phyloP scores from a whole-genome alignment of 768 basidiomycete species.

The Termitomyces sp. region DNA sequence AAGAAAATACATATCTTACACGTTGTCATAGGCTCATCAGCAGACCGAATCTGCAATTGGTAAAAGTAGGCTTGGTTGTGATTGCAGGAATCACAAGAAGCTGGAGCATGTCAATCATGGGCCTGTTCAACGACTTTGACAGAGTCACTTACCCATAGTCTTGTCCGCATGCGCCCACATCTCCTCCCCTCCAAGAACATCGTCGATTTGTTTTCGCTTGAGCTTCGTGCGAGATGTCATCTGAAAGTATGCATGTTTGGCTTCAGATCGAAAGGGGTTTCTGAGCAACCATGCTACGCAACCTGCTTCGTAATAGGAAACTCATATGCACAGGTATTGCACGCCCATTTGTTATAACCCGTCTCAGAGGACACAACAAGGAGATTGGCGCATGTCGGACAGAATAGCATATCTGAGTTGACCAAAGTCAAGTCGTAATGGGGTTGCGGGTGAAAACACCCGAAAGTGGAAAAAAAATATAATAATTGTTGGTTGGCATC shows the following conservation, averaged over 20 bases:
- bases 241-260: constrained; percentile 34
- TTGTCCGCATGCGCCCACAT: constrained; percentile 93
- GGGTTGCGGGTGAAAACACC: background rate
- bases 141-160: constrained; percentile 61
- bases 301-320: constrained; percentile 86
- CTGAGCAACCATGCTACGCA: background rate
- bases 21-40: constrained; percentile 87
- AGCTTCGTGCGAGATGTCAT: constrained; percentile 88
- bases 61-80: constrained; percentile 86
- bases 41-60: constrained; percentile 93
- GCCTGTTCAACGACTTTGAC: background rate
- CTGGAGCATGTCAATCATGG: constrained; percentile 22
- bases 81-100: constrained; percentile 76
- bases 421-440: background rate
- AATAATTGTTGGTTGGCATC: background rate
- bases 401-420: constrained; percentile 69
- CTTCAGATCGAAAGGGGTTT: background rate
- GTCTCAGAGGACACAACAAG: constrained; percentile 74
- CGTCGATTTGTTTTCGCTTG: constrained; percentile 89
- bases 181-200: constrained; percentile 91
- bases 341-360: constrained; percentile 89
- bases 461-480: background rate
- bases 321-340: constrained; percentile 92
- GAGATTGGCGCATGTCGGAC: constrained; percentile 90
- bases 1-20: constrained; percentile 29